These are phyloP conservation scores for Lachancea cidri DNA, from an alignment of 805 yeast genomes.

Conservation along the genomic window DNA sequence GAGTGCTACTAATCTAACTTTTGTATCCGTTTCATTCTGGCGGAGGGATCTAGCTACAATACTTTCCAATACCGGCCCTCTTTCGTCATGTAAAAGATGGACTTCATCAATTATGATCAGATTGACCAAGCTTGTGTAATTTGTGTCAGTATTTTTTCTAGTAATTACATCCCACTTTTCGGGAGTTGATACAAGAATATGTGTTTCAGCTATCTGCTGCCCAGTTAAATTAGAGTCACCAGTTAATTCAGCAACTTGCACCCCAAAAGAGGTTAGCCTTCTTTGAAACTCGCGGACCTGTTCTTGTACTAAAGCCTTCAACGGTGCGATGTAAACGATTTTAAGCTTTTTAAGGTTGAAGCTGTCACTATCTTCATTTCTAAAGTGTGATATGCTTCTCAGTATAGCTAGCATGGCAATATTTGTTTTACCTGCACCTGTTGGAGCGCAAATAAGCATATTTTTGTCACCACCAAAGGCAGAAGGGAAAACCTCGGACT, in stretches of 20 bases:
- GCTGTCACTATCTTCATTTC: slow-evolving; percentile 43
- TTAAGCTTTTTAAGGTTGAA: slow-evolving; percentile 55
- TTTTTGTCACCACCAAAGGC: slow-evolving; percentile 72
- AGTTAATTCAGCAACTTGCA: slow-evolving; percentile 78
- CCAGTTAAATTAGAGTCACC: slow-evolving; percentile 81
- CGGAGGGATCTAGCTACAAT: slow-evolving; percentile 73
- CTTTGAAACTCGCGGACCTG: slow-evolving; percentile 83
- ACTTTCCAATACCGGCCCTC: slow-evolving; percentile 92
- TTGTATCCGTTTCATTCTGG: slow-evolving; percentile 35
- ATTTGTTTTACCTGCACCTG: slow-evolving; percentile 98
- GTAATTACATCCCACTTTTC: slow-evolving; percentile 98
- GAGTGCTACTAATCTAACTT: slow-evolving; percentile 71
- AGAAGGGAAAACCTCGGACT: slow-evolving; percentile 72
- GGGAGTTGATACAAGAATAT: slow-evolving; percentile 86
- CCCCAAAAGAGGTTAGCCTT: slow-evolving; percentile 57
- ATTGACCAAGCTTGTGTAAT: slow-evolving; percentile 58
- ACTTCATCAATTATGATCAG: slow-evolving; percentile 86
- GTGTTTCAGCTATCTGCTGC: slow-evolving; percentile 72
- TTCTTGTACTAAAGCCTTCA: slow-evolving; percentile 93
- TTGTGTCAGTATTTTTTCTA: slow-evolving; percentile 66
- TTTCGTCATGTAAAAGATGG: slow-evolving; percentile 84
- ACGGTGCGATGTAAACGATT: slow-evolving; percentile 85
- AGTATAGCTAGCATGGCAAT: slow-evolving; percentile 84
- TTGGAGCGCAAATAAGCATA: slow-evolving; percentile 88
- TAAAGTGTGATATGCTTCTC: slow-evolving; percentile 50